Evolutionary conservation across 257 asterid species (phyloP).

Genomic region (Ajuga chamaepitys): DNA sequence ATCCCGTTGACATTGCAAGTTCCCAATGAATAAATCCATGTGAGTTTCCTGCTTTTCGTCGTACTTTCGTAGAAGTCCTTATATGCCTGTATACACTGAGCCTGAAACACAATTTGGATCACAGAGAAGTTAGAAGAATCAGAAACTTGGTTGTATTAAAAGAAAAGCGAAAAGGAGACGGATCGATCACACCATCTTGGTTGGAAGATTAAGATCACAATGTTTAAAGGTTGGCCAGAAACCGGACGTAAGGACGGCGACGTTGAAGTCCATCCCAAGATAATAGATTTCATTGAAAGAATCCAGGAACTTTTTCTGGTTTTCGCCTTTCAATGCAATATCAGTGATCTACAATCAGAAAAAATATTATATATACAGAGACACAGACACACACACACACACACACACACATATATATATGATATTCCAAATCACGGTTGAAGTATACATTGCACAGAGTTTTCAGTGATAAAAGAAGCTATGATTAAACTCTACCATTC

Average conservation of each 20-base stretch:
- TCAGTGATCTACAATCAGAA: constrained; percentile 72
- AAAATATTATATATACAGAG: background rate
- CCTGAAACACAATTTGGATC: constrained; percentile 36
- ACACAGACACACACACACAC: too few species aligned
- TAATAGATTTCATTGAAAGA: too few species aligned
- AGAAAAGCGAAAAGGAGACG: background rate
- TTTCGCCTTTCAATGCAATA: constrained; percentile 86
- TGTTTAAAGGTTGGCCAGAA: constrained; percentile 99
- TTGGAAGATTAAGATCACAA: constrained; percentile 94
- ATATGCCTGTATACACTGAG: constrained; percentile 51
- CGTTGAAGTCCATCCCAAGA: constrained; percentile 92
- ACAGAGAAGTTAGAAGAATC: background rate
- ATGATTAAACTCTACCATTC: constrained; percentile 85
- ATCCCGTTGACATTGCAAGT: constrained; percentile 50
- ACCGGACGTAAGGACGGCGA: constrained; percentile 93
- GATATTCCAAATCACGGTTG: too few species aligned
- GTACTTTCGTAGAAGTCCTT: constrained; percentile 51
- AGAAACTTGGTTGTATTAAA: background rate
- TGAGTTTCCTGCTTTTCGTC: constrained; percentile 52
- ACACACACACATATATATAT: too few species aligned
- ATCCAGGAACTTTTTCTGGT: too few species aligned
- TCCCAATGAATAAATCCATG: constrained; percentile 58
- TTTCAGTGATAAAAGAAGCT: too few species aligned
- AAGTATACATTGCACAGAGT: too few species aligned
- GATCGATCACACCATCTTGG: constrained; percentile 61